Base-by-base conservation (phyloP, 2,329 filamentous ascomycete species). In the Diaporthe citrichinensis region DNA sequence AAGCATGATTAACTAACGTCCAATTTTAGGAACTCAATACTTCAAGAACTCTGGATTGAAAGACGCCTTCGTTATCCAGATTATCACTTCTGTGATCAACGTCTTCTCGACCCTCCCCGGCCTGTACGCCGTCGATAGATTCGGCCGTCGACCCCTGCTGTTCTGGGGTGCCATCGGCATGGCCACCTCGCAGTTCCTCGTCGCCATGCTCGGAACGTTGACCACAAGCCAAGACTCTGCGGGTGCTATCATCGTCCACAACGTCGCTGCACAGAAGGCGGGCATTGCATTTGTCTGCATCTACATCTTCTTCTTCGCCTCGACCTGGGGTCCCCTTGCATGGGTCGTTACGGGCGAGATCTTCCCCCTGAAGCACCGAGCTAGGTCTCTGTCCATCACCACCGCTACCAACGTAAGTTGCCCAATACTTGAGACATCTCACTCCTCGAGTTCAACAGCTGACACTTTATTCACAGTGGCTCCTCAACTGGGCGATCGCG, bases 401-500 rank as follows among this genome's bases (percentile, higher is more conserved):
- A 94, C 93, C 0, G 93, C 93, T 2, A 92, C 92, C 69, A 95
- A 95, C 85, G 84, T 84, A 79, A 82, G 82, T 79, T 28, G 31
- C 3, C 31, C 34, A 36, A 41, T 1, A n/a, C 5, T 0, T 9
- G 34, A n/a, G 9, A 51, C 3, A 25, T 14, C 20, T 15, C 5
- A 3, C 10, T 25, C 14, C 9, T 8, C n/a, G 23, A n/a, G 4
- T 4, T 25, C 4, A 17, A 28, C 10, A 15, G 20, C 36, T 57
- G 4, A 57, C 12, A 0, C 0, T 12, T 12, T 31, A 36, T 25
- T 23, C 23, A 67, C 41, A 85, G 82, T 94, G 93, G 94, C 87
- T 92, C 0, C 85, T 92, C 75, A 95, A 95, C 87, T 95, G 92
- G 89, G 93, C 93, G 44, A 95, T 97, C 78, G 93, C 94, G 65